Conservation (phyloP, 2,329 filamentous ascomycete genomes). For the Exophiala xenobiotica region DNA sequence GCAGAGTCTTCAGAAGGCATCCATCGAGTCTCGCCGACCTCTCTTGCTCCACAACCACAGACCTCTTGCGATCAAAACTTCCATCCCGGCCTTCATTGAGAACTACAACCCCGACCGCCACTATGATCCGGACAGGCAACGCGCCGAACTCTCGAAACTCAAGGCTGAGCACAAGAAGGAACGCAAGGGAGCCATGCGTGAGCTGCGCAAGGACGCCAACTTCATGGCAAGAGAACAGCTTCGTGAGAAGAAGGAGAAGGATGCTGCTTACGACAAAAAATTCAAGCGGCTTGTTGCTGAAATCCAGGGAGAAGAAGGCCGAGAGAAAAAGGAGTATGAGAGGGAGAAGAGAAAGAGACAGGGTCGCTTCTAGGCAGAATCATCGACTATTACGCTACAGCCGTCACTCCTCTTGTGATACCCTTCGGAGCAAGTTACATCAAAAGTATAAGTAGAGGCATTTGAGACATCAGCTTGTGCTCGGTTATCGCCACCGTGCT, state of each 20-base stretch:
- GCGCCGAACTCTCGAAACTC: conserved; percentile 79
- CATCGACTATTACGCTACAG: no score
- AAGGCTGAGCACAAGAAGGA: conserved; percentile 91
- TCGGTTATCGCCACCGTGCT: no score
- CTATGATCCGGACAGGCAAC: conserved; percentile 93
- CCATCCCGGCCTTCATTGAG: conserved; percentile 94
- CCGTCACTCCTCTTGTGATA: no score
- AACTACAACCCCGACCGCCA: conserved; percentile 91
- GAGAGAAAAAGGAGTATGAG: conserved; percentile 84
- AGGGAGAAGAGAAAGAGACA: conserved; percentile 76
- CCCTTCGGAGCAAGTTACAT: no score
- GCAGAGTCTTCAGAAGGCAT: conserved; percentile 57
- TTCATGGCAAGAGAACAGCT: conserved; percentile 91
- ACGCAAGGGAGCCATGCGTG: conserved; percentile 88
- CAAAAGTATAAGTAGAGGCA: no score
- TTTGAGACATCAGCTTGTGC: no score
- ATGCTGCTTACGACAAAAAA: conserved; percentile 94
- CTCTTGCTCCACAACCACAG: conserved; percentile 86
- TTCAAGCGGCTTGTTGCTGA: conserved; percentile 87
- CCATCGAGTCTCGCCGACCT: conserved; percentile 65
- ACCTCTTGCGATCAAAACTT: conserved; percentile 81
- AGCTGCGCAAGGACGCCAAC: conserved; percentile 90
- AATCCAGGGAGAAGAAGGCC: conserved; percentile 91
- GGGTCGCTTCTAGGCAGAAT: conserved; percentile 50
- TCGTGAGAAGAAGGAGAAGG: conserved; percentile 86